These are phyloP conservation scores for Cordyceps tenuipes DNA, from an alignment of 2,329 filamentous ascomycete species.

Conservation along the genomic window DNA sequence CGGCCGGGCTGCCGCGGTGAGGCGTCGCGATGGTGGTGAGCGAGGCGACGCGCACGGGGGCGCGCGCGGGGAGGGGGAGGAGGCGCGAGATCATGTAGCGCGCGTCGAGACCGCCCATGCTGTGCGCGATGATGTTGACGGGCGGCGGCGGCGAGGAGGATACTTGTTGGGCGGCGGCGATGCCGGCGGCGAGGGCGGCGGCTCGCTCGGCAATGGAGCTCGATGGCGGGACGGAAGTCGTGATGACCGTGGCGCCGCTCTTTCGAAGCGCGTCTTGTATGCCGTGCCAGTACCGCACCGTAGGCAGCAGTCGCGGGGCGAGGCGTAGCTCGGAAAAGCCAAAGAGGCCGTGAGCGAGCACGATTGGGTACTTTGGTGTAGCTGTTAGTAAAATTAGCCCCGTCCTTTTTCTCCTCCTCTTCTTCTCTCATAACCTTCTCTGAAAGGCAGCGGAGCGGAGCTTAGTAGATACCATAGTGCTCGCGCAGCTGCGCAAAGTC, in stretches of 20 bases:
- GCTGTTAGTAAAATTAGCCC: conserved; percentile 24
- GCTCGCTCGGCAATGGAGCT: conserved; percentile 54
- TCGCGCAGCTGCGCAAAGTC: conserved; percentile 39
- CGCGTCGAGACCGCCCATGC: conserved; percentile 58
- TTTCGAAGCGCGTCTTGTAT: conserved; percentile 49
- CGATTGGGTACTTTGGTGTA: conserved; percentile 52
- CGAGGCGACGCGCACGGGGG: conserved; percentile 36
- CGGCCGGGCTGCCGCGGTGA: conserved; percentile 46
- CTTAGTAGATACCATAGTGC: conserved; percentile 30
- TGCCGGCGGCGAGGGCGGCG: conserved; percentile 45
- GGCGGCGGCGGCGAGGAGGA: conserved; percentile 30
- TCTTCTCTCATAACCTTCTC: background rate
- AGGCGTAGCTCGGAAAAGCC: conserved; percentile 53
- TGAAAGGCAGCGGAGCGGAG: too few relatives aligned
- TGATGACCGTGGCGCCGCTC: conserved; percentile 48
- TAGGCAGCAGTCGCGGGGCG: conserved; percentile 38
- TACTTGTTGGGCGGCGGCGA: conserved; percentile 30
- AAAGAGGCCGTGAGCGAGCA: conserved; percentile 57
- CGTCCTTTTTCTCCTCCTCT: background rate
- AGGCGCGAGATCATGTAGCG: conserved; percentile 56
- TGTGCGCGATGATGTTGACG: conserved; percentile 71
- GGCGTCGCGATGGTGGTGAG: conserved; percentile 49
- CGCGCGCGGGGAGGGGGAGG: conserved; percentile 26
- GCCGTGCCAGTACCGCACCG: conserved; percentile 57
- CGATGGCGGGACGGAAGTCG: conserved; percentile 52